Conservation (phyloP, 805 yeast genomes). For the Metschnikowia arizonensis region DNA sequence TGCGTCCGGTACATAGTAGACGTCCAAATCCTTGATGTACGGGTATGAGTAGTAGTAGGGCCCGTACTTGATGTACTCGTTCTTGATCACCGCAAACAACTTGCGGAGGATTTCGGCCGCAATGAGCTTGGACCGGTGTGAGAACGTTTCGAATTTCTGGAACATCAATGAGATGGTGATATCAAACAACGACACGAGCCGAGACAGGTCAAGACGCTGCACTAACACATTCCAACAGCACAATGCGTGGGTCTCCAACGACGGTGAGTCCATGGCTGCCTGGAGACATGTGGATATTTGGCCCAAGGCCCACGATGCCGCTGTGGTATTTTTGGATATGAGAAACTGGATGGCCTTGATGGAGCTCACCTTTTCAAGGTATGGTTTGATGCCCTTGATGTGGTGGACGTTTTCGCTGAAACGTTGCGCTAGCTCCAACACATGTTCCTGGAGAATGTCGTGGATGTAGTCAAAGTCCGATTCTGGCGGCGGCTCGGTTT, state of each 20-base stretch:
- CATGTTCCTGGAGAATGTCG: conserved; percentile 46
- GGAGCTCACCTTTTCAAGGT: conserved; percentile 64
- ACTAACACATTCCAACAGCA: conserved; percentile 66
- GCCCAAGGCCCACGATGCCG: conserved; percentile 57
- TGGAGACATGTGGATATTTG: conserved; percentile 86
- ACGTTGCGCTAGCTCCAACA: conserved; percentile 70
- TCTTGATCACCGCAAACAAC: conserved; percentile 29
- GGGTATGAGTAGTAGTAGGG: conserved; percentile 54
- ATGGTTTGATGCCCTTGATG: conserved; percentile 65
- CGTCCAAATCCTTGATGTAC: conserved; percentile 24
- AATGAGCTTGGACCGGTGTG: conserved; percentile 43
- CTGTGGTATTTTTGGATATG: conserved; percentile 52
- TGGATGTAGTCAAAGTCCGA: conserved; percentile 24
- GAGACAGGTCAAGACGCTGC: conserved; percentile 49
- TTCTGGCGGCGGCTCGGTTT: conserved; percentile 11
- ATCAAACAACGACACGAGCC: conserved; percentile 65
- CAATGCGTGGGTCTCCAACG: conserved; percentile 58
- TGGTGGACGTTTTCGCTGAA: conserved; percentile 80
- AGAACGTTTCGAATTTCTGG: conserved; percentile 59
- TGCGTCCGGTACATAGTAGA: conserved; percentile 21
- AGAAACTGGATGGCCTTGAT: conserved; percentile 71
- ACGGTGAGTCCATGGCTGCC: conserved; percentile 62
- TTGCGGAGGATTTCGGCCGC: conserved; percentile 49
- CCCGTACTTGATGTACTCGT: conserved; percentile 40
- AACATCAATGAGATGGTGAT: conserved; percentile 68